Conservation (phyloP, 2,329 filamentous ascomycete genomes). For the Cordyceps javanica region DNA sequence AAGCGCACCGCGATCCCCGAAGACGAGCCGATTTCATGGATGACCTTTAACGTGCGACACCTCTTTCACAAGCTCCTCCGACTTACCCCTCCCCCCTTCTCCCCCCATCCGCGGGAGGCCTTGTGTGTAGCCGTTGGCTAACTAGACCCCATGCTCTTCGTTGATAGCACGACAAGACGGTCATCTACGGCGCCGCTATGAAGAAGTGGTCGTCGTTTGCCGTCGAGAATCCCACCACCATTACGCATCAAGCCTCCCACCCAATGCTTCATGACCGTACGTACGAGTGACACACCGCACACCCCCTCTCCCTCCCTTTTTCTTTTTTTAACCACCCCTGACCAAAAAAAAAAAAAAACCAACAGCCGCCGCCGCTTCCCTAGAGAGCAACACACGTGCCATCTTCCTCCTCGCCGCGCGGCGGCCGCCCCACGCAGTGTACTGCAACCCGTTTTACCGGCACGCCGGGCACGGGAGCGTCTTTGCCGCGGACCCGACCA, state of each 20-base stretch:
- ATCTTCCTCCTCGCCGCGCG: slow-evolving; percentile 81
- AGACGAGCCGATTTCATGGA: slow-evolving; percentile 88
- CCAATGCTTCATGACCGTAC: slow-evolving; percentile 70
- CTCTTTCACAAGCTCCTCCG: too few relatives aligned
- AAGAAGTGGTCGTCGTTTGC: slow-evolving; percentile 87
- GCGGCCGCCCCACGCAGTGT: slow-evolving; percentile 73
- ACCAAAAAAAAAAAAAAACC: background rate
- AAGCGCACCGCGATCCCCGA: slow-evolving; percentile 76
- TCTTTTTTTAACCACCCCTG: background rate
- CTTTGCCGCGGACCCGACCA: slow-evolving; percentile 50
- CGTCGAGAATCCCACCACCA: slow-evolving; percentile 68
- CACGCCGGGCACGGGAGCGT: slow-evolving; percentile 77
- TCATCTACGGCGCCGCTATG: slow-evolving; percentile 85
- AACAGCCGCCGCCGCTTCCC: slow-evolving; percentile 59
- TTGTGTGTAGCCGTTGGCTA: too few relatives aligned
- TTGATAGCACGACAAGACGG: slow-evolving; percentile 76
- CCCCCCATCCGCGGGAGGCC: too few relatives aligned
- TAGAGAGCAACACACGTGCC: slow-evolving; percentile 74
- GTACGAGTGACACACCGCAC: too few relatives aligned
- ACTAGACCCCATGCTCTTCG: background rate
- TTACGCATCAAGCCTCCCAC: slow-evolving; percentile 68
- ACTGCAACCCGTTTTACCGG: slow-evolving; percentile 87
- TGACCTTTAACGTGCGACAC: slow-evolving; percentile 72
- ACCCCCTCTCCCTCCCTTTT: background rate
- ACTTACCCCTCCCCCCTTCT: background rate